Evolutionary conservation across 2,329 filamentous ascomycete genomes (phyloP).

Genomic region (Aspergillus puulaauensis): DNA sequence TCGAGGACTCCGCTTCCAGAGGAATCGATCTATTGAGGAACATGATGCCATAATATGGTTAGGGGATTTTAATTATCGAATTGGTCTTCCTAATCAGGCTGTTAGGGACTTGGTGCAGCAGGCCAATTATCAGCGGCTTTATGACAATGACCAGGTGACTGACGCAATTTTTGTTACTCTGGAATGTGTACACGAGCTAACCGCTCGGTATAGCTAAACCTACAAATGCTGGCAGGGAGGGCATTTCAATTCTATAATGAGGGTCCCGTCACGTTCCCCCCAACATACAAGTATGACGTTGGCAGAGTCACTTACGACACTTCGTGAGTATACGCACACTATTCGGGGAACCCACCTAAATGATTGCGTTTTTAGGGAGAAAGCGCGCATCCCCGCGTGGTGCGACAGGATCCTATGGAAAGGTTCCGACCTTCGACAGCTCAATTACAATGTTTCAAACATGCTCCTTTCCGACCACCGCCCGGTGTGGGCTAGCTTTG

Average conservation of each 20-base stretch:
- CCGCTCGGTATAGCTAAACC: conserved; percentile 64
- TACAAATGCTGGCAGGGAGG: conserved; percentile 92
- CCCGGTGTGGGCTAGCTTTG: conserved; percentile 89
- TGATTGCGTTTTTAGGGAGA: conserved; percentile 63
- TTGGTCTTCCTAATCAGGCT: conserved; percentile 76
- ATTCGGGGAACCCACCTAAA: neutral
- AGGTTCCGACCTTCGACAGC: conserved; percentile 77
- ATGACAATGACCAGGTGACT: conserved; percentile 82
- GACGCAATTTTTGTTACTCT: neutral
- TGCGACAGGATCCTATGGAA: conserved; percentile 90
- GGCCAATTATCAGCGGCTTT: conserved; percentile 73
- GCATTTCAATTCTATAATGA: conserved; percentile 93
- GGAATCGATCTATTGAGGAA: conserved; percentile 86
- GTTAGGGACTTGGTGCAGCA: conserved; percentile 72
- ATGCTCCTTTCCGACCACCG: conserved; percentile 91
- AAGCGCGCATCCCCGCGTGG: conserved; percentile 93
- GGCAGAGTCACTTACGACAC: conserved; percentile 88
- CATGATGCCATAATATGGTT: conserved; percentile 93
- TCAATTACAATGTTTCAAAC: conserved; percentile 77
- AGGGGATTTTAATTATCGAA: conserved; percentile 97
- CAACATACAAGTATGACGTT: conserved; percentile 94
- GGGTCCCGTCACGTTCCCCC: conserved; percentile 79
- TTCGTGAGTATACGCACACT: conserved; percentile 59
- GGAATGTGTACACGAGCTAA: conserved; percentile 13
- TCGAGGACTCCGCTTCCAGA: conserved; percentile 82